Evolutionary conservation across 805 yeast species (phyloP).

Genomic region (Yarrowia bubula): DNA sequence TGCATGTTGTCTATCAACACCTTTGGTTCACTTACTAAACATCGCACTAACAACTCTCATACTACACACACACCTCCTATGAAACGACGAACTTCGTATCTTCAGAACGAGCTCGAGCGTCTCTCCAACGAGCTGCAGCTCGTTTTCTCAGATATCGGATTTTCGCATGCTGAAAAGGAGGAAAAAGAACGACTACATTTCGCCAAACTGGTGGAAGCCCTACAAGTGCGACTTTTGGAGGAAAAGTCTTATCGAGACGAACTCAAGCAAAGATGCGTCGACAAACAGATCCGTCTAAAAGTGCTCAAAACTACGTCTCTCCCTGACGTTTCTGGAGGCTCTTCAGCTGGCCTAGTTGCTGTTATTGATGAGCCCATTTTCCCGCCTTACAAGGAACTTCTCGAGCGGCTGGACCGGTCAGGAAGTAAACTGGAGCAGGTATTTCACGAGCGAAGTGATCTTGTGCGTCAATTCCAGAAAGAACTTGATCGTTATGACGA

Average conservation of each 20-base stretch:
- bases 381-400: constrained; percentile 12
- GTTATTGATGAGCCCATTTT: neutral
- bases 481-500: neutral
- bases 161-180: constrained; percentile 8
- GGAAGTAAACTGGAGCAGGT: constrained; percentile 17
- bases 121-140: constrained; percentile 24
- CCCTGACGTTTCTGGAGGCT: neutral
- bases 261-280: constrained; percentile 9
- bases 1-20: neutral
- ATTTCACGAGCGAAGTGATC: neutral
- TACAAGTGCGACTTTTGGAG: neutral
- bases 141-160: constrained; percentile 1
- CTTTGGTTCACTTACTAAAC: neutral
- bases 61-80: neutral
- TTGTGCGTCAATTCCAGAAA: neutral
- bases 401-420: constrained; percentile 18
- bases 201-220: constrained; percentile 9
- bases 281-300: constrained; percentile 1
- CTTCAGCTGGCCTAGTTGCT: neutral
- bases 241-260: constrained; percentile 14
- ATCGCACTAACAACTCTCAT: neutral
- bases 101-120: constrained; percentile 17
- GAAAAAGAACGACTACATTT: constrained; percentile 13
- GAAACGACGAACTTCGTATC: constrained; percentile 22
- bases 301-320: neutral